Conservation (phyloP, 768 basidiomycete species). For the Russula foetens region DNA sequence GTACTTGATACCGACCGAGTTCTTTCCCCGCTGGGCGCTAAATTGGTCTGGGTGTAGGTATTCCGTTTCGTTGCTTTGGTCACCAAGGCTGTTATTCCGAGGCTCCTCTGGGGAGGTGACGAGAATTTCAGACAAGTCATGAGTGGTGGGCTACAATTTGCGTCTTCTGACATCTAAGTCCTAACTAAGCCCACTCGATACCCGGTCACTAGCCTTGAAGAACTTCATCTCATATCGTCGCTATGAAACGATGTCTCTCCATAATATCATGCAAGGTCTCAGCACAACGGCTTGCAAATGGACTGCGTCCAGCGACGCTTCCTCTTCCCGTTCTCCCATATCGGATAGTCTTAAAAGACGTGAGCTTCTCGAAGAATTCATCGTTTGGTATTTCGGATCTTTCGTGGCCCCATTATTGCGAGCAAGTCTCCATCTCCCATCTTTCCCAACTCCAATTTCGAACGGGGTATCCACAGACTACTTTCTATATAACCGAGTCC, state of each 20-base stretch:
- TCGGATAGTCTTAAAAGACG: constrained; percentile 68
- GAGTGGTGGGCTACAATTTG: constrained; percentile 32
- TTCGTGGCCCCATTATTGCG: constrained; percentile 74
- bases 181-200: background rate
- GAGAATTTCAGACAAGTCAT: constrained; percentile 55
- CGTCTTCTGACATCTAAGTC: background rate
- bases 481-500: constrained; percentile 92
- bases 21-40: background rate
- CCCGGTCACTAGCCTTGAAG: constrained; percentile 48
- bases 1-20: constrained; percentile 30
- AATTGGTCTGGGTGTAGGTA: constrained; percentile 41
- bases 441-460: background rate
- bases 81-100: constrained; percentile 65
- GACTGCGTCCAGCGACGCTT: constrained; percentile 45
- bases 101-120: constrained; percentile 68
- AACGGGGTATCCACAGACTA: constrained; percentile 46
- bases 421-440: constrained; percentile 34
- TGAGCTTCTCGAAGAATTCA: constrained; percentile 78
- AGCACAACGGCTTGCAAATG: constrained; percentile 70
- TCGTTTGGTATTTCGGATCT: constrained; percentile 92
- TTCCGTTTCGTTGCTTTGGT: constrained; percentile 55
- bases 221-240: constrained; percentile 67
- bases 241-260: constrained; percentile 75
- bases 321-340: constrained; percentile 39
- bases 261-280: constrained; percentile 70